A percentile compares a stretch with the other conserved stretches of the same genome.
phyloP scores from a whole-genome alignment of 176 grass and related monocot species.

The Cocos nucifera region DNA sequence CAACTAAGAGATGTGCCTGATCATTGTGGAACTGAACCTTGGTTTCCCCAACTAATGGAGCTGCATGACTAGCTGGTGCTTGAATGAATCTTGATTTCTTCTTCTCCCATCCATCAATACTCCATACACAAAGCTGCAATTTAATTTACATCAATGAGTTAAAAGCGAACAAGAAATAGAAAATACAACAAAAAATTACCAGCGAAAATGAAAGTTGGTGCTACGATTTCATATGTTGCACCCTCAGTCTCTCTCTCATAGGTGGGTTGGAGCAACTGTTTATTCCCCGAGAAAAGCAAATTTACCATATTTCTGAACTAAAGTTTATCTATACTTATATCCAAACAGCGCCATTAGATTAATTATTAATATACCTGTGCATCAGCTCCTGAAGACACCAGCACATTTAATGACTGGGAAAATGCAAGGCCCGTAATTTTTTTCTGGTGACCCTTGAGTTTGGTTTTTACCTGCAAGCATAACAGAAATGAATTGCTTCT shows the following conservation, averaged over 20 bases:
- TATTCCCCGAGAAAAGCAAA: too few relatives aligned
- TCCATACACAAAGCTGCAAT: slow-evolving; percentile 81
- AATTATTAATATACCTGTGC: slow-evolving; percentile 49
- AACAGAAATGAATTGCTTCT: too few relatives aligned
- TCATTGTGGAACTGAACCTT: slow-evolving; percentile 98
- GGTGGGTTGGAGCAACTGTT: too few relatives aligned
- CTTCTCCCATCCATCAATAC: slow-evolving; percentile 96
- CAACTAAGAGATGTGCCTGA: slow-evolving; percentile 79
- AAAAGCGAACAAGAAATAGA: too few relatives aligned
- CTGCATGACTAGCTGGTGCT: slow-evolving; percentile 40
- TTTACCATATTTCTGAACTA: too few relatives aligned
- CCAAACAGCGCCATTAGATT: neutral
- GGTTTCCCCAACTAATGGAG: slow-evolving; percentile 75
- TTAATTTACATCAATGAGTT: neutral
- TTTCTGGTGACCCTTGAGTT: slow-evolving; percentile 96
- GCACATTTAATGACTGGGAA: slow-evolving; percentile 81
- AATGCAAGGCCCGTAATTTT: slow-evolving; percentile 97
- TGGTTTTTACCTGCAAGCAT: slow-evolving; percentile 67
- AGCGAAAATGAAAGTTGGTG: too few relatives aligned
- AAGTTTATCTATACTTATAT: too few relatives aligned
- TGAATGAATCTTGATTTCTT: slow-evolving; percentile 90
- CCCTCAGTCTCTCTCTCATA: too few relatives aligned
- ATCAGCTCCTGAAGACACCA: slow-evolving; percentile 95
- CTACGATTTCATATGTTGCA: too few relatives aligned
- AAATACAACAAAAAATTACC: too few relatives aligned